A percentile compares a stretch with the other conserved stretches of the same genome.
Conservation (phyloP, 2,329 filamentous ascomycete species). For the Ilyonectria mors-panacis region DNA sequence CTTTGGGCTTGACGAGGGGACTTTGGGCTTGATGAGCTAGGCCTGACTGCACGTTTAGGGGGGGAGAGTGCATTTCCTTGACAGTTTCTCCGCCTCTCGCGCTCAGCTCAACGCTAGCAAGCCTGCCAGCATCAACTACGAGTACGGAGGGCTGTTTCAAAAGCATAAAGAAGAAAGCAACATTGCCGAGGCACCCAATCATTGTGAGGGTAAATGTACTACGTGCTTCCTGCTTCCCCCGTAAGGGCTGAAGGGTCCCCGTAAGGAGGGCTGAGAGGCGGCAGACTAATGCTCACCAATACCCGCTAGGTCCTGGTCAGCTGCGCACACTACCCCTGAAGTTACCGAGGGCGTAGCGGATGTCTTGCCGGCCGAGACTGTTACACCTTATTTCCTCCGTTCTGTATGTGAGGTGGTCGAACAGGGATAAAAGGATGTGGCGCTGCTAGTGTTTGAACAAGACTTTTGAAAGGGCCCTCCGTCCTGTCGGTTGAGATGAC, state of each 20-base stretch:
- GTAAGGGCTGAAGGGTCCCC: not conserved
- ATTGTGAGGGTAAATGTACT: not conserved
- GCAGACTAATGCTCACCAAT: not conserved
- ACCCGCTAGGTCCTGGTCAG: not conserved
- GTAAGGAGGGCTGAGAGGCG: not conserved
- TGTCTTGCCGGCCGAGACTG: not conserved
- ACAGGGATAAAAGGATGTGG: not conserved
- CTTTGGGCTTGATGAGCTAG: slow-evolving; percentile 5
- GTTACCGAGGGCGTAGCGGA: not conserved
- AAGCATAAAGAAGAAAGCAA: not conserved
- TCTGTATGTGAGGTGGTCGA: not conserved
- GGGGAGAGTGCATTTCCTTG: not conserved
- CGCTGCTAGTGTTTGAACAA: not conserved
- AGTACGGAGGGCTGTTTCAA: not conserved
- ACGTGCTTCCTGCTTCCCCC: not conserved
- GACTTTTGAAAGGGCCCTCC: not conserved
- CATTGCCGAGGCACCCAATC: not conserved
- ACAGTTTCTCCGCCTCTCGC: not conserved
- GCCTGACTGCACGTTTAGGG: not conserved
- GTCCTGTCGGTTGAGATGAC: not conserved
- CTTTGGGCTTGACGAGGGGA: not conserved
- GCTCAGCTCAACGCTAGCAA: not conserved
- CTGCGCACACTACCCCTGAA: not conserved
- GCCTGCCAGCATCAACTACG: not conserved
- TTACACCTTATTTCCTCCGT: not conserved